Conservation (phyloP, 2,329 filamentous ascomycete species). For the Verticillium zaregamsianum region DNA sequence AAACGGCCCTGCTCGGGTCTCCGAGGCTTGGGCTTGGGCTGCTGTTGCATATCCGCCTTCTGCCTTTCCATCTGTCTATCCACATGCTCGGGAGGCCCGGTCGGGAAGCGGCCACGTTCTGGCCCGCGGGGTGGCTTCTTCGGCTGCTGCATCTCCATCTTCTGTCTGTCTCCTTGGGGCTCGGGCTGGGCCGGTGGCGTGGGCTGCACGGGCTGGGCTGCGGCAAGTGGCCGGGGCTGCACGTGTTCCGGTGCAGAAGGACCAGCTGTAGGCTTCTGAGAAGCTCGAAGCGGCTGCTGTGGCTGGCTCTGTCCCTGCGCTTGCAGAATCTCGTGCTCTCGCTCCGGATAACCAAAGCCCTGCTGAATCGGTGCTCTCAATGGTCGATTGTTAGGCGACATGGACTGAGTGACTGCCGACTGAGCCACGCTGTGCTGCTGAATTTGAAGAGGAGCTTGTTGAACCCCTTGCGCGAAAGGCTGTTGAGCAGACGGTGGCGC, state of each 20-base stretch:
- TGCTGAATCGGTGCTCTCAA: conserved; percentile 36
- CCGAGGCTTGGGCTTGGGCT: conserved; percentile 16
- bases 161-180: conserved; percentile 10
- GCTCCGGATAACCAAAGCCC: conserved; percentile 40
- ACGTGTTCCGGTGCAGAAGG: conserved; percentile 27
- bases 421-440: conserved; percentile 32
- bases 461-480: conserved; percentile 21
- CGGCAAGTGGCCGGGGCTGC: conserved; percentile 27
- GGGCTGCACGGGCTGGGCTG: conserved; percentile 28
- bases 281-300: conserved; percentile 32
- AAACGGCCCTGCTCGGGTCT: not conserved
- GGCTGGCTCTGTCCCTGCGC: conserved; percentile 19
- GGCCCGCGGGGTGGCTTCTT: conserved; percentile 23
- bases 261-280: conserved; percentile 31
- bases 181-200: conserved; percentile 27
- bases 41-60: conserved; percentile 24
- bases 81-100: conserved; percentile 3
- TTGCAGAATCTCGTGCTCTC: conserved; percentile 29
- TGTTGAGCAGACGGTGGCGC: conserved; percentile 25
- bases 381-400: conserved; percentile 41
- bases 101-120: conserved; percentile 18
- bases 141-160: conserved; percentile 10
- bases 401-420: conserved; percentile 32
- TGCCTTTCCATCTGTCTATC: conserved; percentile 25
- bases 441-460: conserved; percentile 19